Evolutionary conservation across 441 rosid species (phyloP).

Genomic region (Manihot esculenta): DNA sequence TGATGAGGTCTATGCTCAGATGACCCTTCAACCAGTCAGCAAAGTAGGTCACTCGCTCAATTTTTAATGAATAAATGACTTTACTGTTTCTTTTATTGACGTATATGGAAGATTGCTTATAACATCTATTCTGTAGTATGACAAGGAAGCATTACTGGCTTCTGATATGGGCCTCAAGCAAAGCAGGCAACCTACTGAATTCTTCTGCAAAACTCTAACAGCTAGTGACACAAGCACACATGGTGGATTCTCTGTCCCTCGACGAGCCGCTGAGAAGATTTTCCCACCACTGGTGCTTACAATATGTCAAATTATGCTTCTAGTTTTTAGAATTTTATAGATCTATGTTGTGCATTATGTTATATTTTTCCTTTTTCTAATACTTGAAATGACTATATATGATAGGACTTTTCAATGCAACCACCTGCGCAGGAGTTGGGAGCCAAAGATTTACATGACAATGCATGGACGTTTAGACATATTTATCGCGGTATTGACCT

Average conservation of each 20-base stretch:
- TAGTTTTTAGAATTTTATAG: slow-evolving; percentile 1
- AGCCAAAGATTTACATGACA: slow-evolving; percentile 88
- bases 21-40: slow-evolving; percentile 92
- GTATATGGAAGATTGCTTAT: slow-evolving; percentile 15
- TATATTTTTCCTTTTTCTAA: not conserved
- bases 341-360: not conserved
- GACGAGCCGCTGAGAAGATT: slow-evolving; percentile 94
- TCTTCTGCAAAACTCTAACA: slow-evolving; percentile 94
- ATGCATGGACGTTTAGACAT: slow-evolving; percentile 89
- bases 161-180: slow-evolving; percentile 83
- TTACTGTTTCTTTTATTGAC: not conserved
- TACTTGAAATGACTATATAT: slow-evolving; percentile 30
- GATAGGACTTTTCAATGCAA: slow-evolving; percentile 85
- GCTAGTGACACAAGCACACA: slow-evolving; percentile 98
- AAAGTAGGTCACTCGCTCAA: slow-evolving; percentile 61
- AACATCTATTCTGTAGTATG: slow-evolving; percentile 49
- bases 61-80: not conserved
- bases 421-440: slow-evolving; percentile 90
- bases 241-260: slow-evolving; percentile 96
- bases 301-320: slow-evolving; percentile 3
- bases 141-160: slow-evolving; percentile 78
- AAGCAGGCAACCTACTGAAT: slow-evolving; percentile 76
- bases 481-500: slow-evolving; percentile 72
- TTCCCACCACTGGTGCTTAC: slow-evolving; percentile 83
- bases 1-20: slow-evolving; percentile 98